Percentiles rank a stretch among this genome's conserved stretches.
Evolutionary conservation across 2,329 filamentous ascomycete species (phyloP).

Genomic region (Paracamarosporium sp.): DNA sequence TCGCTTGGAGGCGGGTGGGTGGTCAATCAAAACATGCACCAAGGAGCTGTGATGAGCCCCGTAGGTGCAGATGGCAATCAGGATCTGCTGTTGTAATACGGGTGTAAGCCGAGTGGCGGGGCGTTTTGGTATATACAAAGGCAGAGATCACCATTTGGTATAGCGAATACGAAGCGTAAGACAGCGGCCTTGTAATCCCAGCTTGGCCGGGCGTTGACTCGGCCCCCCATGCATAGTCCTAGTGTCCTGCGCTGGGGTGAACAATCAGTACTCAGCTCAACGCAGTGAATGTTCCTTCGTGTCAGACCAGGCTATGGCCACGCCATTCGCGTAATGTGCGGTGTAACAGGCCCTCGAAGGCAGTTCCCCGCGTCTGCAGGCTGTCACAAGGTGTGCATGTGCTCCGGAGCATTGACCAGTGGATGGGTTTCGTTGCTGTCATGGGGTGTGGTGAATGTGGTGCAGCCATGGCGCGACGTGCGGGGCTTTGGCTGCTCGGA

Average conservation of each 20-base stretch:
- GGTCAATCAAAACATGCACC: constrained; percentile 43
- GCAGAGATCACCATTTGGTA: background rate
- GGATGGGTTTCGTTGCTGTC: background rate
- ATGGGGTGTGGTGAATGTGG: constrained; percentile 6
- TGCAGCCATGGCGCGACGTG: constrained; percentile 6
- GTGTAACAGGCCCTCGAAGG: background rate
- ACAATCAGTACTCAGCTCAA: background rate
- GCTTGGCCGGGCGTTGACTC: background rate
- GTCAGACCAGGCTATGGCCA: background rate
- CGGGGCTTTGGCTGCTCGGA: constrained; percentile 7
- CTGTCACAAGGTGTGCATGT: constrained; percentile 8
- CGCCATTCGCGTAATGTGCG: background rate
- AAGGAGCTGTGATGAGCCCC: constrained; percentile 37
- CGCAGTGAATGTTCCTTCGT: background rate
- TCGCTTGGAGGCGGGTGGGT: constrained; percentile 42
- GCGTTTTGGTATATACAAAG: background rate
- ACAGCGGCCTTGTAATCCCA: background rate
- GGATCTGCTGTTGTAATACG: constrained; percentile 12
- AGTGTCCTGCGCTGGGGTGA: background rate
- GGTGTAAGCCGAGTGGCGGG: constrained; percentile 4
- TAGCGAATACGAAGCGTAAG: background rate
- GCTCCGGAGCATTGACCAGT: constrained; percentile 10
- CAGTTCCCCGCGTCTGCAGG: constrained; percentile 4
- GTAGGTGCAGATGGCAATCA: constrained; percentile 36
- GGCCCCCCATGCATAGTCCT: background rate